Evolutionary conservation across 2,329 filamentous ascomycete species (phyloP), one percentile per base, ranked within the genome.

Genomic region (Phaeosphaeriaceae sp.): DNA sequence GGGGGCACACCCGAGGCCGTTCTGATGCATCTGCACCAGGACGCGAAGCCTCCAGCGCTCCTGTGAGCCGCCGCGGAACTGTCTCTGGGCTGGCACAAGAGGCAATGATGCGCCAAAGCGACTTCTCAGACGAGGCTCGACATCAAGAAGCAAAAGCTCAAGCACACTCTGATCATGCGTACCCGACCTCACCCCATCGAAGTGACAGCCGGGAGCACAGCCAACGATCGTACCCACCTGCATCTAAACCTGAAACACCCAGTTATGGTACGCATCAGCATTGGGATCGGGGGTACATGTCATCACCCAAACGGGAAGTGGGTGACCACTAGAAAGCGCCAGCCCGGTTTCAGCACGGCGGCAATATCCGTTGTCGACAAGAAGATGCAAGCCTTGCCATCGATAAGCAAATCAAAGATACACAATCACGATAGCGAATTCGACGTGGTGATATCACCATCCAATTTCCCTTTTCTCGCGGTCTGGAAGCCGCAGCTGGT

Each of bases 1-100:
- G 84, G 61, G 85, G 84, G 48, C 88, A 91, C 71, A 86, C 84
- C 48, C 84, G 89, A 62, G 86, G 89, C 67, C 83, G 84, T 69
- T 91, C 88, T 76, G 89, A 90, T 70, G 75, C 86, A 58, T 88
- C 86, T 62, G 68, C 74, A 63, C 68, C 74, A 68, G 75, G 70
- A 60, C 57, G 60, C 58, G 73, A 76, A 48, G 63, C 63, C 56
- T 66, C 67, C 62, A 63, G 67, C 55, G 62, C 66, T 67, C 57
- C 71, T 70, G 31, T 76, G 53, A 76, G 73, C 54, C 69, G 74
- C 22, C 70, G 72, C 31, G 67, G 71, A 24, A 76, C 73, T 2
- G 62, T 76, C 46, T 75, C 72, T 19, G 69, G 72, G 48, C 65
- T 73, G 41, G 67, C 66, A 51, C 66, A 75, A 51, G 74, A 77